Base-by-base conservation (phyloP, 2,329 filamentous ascomycete species). In the Verticillium tricorpus region DNA sequence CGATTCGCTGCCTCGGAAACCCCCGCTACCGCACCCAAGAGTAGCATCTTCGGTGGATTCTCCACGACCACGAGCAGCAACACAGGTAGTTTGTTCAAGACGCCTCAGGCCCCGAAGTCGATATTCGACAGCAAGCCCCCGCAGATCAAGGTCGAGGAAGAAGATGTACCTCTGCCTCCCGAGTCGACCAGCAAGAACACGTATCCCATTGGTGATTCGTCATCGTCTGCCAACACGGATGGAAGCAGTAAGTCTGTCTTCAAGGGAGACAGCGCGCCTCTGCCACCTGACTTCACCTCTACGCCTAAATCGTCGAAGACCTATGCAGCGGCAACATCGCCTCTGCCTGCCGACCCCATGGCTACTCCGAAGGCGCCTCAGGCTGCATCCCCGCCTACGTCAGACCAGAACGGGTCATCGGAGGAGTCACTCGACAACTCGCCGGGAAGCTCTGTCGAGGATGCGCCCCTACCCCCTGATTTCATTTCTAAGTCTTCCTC, bases 101-200 rank as follows among this genome's bases (percentile, higher is more conserved):
- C 67, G 5, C 58, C 69, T 7, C 67, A 69, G 35, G 62, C 67
- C 31, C 63, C 67, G 6, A 71, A 71, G 54, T 61, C 70, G 3
- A 66, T 68, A n/a, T 67, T 72, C 9, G 57, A 54, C 4, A 39
- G 57, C 15, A 64, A 63, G 25, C 11, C 63, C 5, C 72, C 74
- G 3, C 74, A 77, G 63, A 70, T 73, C 57, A 81, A 79, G 65
- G 64, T 69, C 45, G 72, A 72, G 34, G 34, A 35, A 39, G 73
- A 76, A 40, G 67, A 75, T 63, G 72, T 69, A 25, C 83, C 84
- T 62, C 72, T 86, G 5, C 83, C 84, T 37, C 83, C 84, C 25
- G 83, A 86, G 64, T 73, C 81, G 62, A 85, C 78, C 60, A 86
- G 82, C 77, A 85, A 81, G 75, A 72, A 74, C 62, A 71, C 75